Base-by-base conservation (phyloP, 2,329 filamentous ascomycete species). In the Coniochaeta pulveracea region DNA sequence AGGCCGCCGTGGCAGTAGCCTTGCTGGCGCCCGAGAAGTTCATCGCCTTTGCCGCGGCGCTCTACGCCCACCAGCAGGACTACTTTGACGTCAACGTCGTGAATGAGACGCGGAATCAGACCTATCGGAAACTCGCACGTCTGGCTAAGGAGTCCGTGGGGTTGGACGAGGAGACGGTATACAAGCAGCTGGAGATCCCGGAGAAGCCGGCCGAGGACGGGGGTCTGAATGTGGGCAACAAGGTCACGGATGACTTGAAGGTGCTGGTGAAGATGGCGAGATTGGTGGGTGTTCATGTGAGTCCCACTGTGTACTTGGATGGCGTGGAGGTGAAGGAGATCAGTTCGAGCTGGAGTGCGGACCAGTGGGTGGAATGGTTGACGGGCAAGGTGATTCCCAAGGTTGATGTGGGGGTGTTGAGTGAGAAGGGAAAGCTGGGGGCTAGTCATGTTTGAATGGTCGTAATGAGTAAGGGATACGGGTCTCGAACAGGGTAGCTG, bases 51-150 rank as follows among this genome's bases (percentile, higher is more conserved):
- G 83, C 75, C 55, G 66, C 66, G 25, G 71, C 65, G 6, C 66
- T 93, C 2, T 74, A 75, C 48, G 55, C 57, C 11, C 63, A 72
- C 41, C 85, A 95, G 53, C 67, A 65, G 31, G 73, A 75, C 9
- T 96, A 79, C 59, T 95, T 94, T 50, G 89, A 96, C 55, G 79
- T 79, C 40, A 80, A 66, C 38, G 76, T 93, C 25, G 85, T 93
- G 14, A 76, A 82, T 44, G 88, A 96, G 69, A 71, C 75, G 18
- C 68, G 89, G 33, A 95, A 96, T 56, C 56, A 73, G 32, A 95
- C 86, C 3, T 96, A 96, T 55, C 65, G 66, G 43, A 70, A 86
- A 11, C 67, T 95, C 18, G 81, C 85, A 4, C 73, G 75, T 51
- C 63, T 95, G n/a, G 86, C 80, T 0, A 66, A 59, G 10, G 61